Base-by-base conservation (phyloP, 768 basidiomycete species). In the Lactifluus volemus region DNA sequence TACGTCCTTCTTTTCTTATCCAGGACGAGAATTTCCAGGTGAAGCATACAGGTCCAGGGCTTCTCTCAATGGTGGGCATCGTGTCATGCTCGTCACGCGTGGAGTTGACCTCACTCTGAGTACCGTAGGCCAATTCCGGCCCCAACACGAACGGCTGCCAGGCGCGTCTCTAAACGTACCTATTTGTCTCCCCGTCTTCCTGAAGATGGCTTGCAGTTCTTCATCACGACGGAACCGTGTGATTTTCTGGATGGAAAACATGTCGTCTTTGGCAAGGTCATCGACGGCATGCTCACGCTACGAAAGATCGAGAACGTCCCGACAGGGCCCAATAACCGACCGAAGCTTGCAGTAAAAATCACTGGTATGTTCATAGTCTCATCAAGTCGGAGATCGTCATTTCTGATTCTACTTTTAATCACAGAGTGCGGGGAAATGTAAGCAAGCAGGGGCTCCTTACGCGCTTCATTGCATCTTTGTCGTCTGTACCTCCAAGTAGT, bases 231-330 rank as follows among this genome's bases (percentile, higher is more conserved):
- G 1, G 91, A 85, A 9, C 88, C 90, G 67, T 96, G 95, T 65
- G 92, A 95, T 63, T 98, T 98, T 74, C 82, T 99, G 48, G 95
- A 99, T 70, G 91, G 85, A 65, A 92, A 95, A 72, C 93, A 96
- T 70, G 88, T 94, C 67, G 92, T 95, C 2, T 97, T 97, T 68
- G 93, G 93, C 6, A 85, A 81, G 65, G 89, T 96, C 39, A 82
- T 91, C 63, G 92, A 97, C 59, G 92, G 92, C 29, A 91, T 98
- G 88, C 82, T 99, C 61, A 96, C 93, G 4, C 78, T 99, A 53
- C 81, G 96, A 65, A 98, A 98, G 72, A 91, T 99, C 58, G 97
- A 99, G 75, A 92, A 94, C 65, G 92, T 98, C 0, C 83, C 94
- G 9, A 98, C 93, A 0, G 92, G 92, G 1, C 81, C 84, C 4